These are phyloP conservation scores for Eucommia ulmoides DNA, from an alignment of 257 asterid genomes.

Conservation along the genomic window DNA sequence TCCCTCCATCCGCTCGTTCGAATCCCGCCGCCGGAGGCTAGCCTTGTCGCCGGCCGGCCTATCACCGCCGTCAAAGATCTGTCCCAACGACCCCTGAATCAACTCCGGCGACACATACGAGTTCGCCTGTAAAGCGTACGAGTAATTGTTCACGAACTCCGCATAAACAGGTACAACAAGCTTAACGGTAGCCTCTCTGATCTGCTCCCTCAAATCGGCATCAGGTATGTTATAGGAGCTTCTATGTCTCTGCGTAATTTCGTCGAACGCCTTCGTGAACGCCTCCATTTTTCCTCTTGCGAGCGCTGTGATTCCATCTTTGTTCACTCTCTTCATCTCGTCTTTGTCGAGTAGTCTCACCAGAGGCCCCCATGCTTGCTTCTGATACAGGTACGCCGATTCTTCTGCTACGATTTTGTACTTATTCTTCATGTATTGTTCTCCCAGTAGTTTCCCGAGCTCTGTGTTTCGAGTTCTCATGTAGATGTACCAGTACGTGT, in stretches of 20 bases:
- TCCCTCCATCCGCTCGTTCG: slow-evolving; percentile 11
- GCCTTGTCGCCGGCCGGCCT: slow-evolving; percentile 13
- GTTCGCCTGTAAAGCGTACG: slow-evolving; percentile 23
- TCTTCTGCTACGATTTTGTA: slow-evolving; percentile 59
- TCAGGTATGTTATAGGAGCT: slow-evolving; percentile 47
- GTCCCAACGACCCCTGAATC: slow-evolving; percentile 28
- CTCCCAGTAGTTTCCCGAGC: slow-evolving; percentile 55
- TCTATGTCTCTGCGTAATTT: slow-evolving; percentile 34
- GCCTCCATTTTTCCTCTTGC: slow-evolving; percentile 46
- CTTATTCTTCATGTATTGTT: slow-evolving; percentile 43
- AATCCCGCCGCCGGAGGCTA: slow-evolving; percentile 6
- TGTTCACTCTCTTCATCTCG: slow-evolving; percentile 17
- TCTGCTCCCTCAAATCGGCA: slow-evolving; percentile 67
- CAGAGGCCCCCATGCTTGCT: slow-evolving; percentile 61
- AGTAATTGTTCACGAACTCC: slow-evolving; percentile 28
- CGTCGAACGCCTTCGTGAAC: slow-evolving; percentile 40
- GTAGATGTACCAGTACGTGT: slow-evolving; percentile 71
- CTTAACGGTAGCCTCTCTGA: slow-evolving; percentile 44
- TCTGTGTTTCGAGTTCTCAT: slow-evolving; percentile 55
- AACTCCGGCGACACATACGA: slow-evolving; percentile 24
- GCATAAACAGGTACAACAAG: slow-evolving; percentile 42
- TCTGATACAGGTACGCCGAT: slow-evolving; percentile 61
- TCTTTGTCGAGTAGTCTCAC: slow-evolving; percentile 36
- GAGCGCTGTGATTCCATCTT: slow-evolving; percentile 16
- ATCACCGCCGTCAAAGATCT: slow-evolving; percentile 33